These are phyloP conservation scores for Steccherinum ochraceum DNA, from an alignment of 768 basidiomycete genomes.

Conservation along the genomic window DNA sequence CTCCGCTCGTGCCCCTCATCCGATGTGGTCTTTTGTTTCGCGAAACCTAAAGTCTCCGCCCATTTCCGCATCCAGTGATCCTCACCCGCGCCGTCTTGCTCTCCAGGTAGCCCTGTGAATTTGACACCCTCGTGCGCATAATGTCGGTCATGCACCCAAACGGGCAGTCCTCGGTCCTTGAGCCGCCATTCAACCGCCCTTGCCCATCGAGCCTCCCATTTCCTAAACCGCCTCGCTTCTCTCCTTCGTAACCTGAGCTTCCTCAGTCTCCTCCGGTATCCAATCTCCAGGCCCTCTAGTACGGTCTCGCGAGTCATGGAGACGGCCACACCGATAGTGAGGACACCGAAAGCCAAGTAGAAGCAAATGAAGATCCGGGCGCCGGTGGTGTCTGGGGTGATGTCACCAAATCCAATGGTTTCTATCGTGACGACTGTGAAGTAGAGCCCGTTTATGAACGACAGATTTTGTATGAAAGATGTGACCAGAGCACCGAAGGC, in stretches of 20 bases:
- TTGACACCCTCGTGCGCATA: conserved; percentile 6
- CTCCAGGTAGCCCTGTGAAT: conserved; percentile 7
- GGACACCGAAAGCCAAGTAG: conserved; percentile 53
- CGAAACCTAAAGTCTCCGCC: conserved; percentile 2
- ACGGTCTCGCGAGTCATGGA: conserved; percentile 63
- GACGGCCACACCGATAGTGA: conserved; percentile 51
- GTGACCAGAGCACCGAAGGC: conserved; percentile 64
- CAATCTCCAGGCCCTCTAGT: conserved; percentile 65
- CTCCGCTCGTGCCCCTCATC: not conserved
- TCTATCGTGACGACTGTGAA: conserved; percentile 72
- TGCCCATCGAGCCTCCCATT: conserved; percentile 49
- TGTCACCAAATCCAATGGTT: conserved; percentile 69
- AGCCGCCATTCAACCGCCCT: conserved; percentile 61
- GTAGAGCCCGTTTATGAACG: conserved; percentile 72
- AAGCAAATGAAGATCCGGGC: conserved; percentile 54
- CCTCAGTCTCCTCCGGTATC: conserved; percentile 49
- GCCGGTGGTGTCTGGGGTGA: conserved; percentile 43
- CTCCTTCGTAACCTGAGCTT: conserved; percentile 40
- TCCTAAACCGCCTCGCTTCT: conserved; percentile 33
- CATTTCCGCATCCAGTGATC: conserved; percentile 5
- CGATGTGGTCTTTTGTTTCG: conserved; percentile 2
- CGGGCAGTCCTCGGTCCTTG: conserved; percentile 36
- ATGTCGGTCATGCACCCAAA: conserved; percentile 45
- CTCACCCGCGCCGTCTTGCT: conserved; percentile 7
- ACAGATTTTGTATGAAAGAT: conserved; percentile 43